Conservation (phyloP, 257 asterid genomes). For the Solanum chaucha region DNA sequence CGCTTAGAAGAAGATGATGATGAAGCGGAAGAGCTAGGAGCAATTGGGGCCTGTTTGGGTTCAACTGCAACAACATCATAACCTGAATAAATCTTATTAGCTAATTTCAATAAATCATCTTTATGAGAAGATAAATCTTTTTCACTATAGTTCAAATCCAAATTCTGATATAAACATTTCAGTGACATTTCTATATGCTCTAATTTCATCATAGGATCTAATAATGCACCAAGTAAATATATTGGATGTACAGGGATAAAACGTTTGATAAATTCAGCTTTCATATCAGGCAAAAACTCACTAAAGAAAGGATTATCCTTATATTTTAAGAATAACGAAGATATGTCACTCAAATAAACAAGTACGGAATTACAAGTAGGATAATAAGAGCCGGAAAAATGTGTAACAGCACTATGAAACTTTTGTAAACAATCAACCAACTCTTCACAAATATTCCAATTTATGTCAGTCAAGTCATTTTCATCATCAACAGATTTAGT, state of each 20-base stretch:
- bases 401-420: not conserved
- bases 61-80: not conserved
- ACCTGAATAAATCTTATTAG: not conserved
- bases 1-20: not conserved
- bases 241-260: not conserved
- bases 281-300: not conserved
- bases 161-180: not conserved
- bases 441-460: not conserved
- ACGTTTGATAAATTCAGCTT: not conserved
- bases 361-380: not conserved
- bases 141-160: not conserved
- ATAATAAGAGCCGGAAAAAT: not conserved
- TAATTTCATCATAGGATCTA: not conserved
- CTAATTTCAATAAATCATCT: not conserved
- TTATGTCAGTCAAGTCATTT: not conserved
- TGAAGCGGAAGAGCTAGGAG: not conserved
- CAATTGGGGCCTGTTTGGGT: not conserved
- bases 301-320: not conserved
- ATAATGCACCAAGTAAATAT: not conserved
- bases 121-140: not conserved
- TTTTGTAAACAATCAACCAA: not conserved
- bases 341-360: not conserved
- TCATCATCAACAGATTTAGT: not conserved
- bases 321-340: not conserved
- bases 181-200: not conserved